Base-by-base conservation (phyloP, 2,329 filamentous ascomycete species). In the Penicillium vulpinum region DNA sequence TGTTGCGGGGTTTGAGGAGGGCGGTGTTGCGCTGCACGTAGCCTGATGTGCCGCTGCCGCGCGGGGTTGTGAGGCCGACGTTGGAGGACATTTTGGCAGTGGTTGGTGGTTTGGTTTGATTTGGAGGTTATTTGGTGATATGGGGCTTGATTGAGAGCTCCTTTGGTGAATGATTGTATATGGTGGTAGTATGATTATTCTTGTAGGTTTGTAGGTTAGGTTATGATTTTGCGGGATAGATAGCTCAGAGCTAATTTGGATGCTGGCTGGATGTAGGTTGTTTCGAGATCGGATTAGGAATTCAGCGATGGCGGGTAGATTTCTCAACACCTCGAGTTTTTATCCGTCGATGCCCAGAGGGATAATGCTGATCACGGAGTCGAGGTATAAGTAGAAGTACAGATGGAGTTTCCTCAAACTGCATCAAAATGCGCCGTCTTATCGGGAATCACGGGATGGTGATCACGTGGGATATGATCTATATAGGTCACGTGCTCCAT, bases 11-110 rank as follows among this genome's bases (percentile, higher is more conserved):
- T 71, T 84, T 87, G 67, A 97, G 86, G 72, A 93, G 88, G 18
- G 94, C 94, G 35, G 92, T 86, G 79, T 97, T 99, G 75, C 92
- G 91, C 78, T 97, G 93, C 55, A 99, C 93, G 74, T 97, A 97
- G 72, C 94, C 94, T 1, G 93, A 97, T 56, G 94, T 99, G 46
- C 94, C 94, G 72, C 90, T 96, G 65, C 94, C 94, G 70, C 94
- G 88, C 3, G 94, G 94, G 5, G 94, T 99, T 56, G 89, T 87
- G 68, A 99, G 91, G 56, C 94, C 95, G 70, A 99, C 94, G 79
- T 99, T 99, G 64, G 94, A 92, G 59, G 92, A 94, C 94, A 97
- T 97, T 67, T 33, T 70, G 46, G n/a, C 40, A 22, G 22, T 46
- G 24, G 15, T 22, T 49, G 36, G 41, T 1, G 15, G 44, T 21